phyloP scores from a whole-genome alignment of 2,329 filamentous ascomycete species.

The Hymenoscyphus albidus region DNA sequence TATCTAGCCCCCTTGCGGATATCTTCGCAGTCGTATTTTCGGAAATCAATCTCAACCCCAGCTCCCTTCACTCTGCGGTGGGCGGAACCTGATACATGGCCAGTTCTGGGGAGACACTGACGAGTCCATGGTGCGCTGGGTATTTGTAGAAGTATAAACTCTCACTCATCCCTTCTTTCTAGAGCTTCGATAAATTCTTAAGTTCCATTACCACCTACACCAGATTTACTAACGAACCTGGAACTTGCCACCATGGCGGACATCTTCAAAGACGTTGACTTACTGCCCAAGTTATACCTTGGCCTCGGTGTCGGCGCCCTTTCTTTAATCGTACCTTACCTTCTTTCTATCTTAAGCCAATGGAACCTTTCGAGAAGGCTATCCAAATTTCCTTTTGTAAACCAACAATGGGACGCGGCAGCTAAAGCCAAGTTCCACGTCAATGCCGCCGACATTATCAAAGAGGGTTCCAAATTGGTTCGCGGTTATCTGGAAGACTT shows the following conservation, averaged over 20 bases:
- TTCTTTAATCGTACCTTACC: not conserved
- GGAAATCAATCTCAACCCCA: not conserved
- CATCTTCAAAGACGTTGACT: not conserved
- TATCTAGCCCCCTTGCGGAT: not conserved
- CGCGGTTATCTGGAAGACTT: not conserved
- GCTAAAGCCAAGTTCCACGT: slow-evolving; percentile 13
- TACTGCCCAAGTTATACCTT: slow-evolving; percentile 5
- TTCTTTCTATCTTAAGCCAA: not conserved
- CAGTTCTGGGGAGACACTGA: not conserved
- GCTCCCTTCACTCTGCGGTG: not conserved
- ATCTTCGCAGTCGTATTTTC: not conserved
- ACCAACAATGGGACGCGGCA: slow-evolving; percentile 17
- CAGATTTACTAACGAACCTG: not conserved
- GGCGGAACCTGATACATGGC: not conserved
- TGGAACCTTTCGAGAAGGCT: slow-evolving; percentile 10
- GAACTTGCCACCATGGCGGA: not conserved
- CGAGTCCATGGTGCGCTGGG: not conserved
- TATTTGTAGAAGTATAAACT: not conserved
- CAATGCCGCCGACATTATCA: slow-evolving; percentile 7
- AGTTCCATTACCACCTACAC: not conserved
- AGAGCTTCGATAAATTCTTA: not conserved
- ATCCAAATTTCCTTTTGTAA: slow-evolving; percentile 13
- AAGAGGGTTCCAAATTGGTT: slow-evolving; percentile 12
- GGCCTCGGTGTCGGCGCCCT: not conserved
- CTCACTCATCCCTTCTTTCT: not conserved